Evolutionary conservation across 345 rosid species (phyloP).

Genomic region (Geranium brycei): DNA sequence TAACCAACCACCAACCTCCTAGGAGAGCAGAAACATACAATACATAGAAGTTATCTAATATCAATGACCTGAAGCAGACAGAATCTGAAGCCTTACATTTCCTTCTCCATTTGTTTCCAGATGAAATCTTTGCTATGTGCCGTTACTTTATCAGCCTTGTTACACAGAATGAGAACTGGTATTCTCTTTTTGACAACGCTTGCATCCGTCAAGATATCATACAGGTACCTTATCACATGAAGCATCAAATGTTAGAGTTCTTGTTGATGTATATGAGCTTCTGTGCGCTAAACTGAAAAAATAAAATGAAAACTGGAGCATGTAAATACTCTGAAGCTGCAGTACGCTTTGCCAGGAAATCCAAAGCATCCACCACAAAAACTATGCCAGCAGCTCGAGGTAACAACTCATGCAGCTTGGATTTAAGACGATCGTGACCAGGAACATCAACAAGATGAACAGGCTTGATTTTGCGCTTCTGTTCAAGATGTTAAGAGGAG

Average conservation of each 20-base stretch:
- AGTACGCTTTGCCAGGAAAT: conserved; percentile 68
- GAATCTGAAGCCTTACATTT: conserved; percentile 43
- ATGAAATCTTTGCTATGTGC: conserved; percentile 89
- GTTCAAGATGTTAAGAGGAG: conserved; percentile 11
- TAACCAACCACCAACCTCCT: background rate
- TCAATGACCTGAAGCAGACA: background rate
- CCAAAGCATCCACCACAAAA: conserved; percentile 81
- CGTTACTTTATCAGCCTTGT: conserved; percentile 87
- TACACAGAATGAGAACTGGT: conserved; percentile 73
- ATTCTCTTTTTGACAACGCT: conserved; percentile 60
- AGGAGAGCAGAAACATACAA: background rate
- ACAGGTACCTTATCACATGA: conserved; percentile 51
- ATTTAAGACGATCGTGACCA: conserved; percentile 81
- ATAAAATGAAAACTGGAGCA: background rate
- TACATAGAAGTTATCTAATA: background rate
- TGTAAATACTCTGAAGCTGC: conserved; percentile 61
- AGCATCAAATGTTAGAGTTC: conserved; percentile 6
- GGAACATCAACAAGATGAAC: conserved; percentile 92
- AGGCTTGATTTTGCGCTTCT: conserved; percentile 64
- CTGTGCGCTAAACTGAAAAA: background rate
- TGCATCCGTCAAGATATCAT: conserved; percentile 75
- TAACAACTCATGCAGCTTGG: conserved; percentile 69
- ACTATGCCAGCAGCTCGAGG: conserved; percentile 82
- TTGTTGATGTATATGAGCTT: background rate
- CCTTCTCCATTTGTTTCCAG: conserved; percentile 85